Base-by-base conservation (phyloP, 257 asterid species). In the Phtheirospermum japonicum region DNA sequence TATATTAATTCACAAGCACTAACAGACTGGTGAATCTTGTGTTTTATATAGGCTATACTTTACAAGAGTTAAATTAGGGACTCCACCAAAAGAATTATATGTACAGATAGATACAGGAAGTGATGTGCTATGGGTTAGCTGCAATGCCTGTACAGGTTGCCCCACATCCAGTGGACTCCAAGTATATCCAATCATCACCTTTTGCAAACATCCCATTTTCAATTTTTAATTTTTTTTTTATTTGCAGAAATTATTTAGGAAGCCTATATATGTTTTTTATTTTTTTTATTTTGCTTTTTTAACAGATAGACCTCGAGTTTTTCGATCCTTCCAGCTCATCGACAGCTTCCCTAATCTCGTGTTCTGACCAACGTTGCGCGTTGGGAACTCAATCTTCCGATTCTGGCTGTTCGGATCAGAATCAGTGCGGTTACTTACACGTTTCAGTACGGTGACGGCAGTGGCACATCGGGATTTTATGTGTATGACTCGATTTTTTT, bases 31-130 rank as follows among this genome's bases (percentile, higher is more conserved):
- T 65, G 60, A 59, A 63, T 75, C 73, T 64, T 80, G 59, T 58
- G 73, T 58, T 55, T 45, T 45, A 17, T 49, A 6, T 72, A 92
- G 99, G 89, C 86, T 92, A 18, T 92, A 92, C 79, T 92, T 57
- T 58, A 86, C 97, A 64, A 85, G 78, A 76, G 91, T 92, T 52
- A 79, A 75, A 81, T 77, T 92, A 72, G 99, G 99, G 58, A 81
- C 80, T 61, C 97, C 99, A 16, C 86, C 96, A 51, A 85, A 78
- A 72, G 99, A 89, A 72, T 92, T 92, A 73, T 86, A 73, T 79
- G 99, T 92, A 58, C 99, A 92, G 83, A 89, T 92, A 65, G 99
- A 92, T 78, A 92, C 99, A 6, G 99, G 99, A 68, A 92, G 99
- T 81, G 96, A 92, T 86, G 97, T 85, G 69, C 65, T 92, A 58